Base-by-base conservation (phyloP, 768 basidiomycete species). In the Boletellus ananas region DNA sequence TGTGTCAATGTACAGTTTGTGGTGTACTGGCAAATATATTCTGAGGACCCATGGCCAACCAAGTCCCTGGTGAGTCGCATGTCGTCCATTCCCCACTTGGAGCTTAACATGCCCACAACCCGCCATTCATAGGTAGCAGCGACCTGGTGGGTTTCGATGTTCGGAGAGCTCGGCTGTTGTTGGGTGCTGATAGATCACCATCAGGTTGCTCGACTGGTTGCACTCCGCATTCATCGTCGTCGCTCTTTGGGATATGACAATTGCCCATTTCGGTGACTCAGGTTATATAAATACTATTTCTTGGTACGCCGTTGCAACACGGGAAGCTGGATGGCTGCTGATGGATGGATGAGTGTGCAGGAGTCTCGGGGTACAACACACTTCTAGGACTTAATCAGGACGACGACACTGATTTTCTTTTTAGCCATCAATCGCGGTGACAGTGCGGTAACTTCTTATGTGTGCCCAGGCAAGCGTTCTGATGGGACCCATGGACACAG, bases 1-100 rank as follows among this genome's bases (percentile, higher is more conserved):
- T 65, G 63, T 20, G 49, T 63, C 34, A 58, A 45, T 23, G 54
- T 65, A 53, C 62, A 64, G 54, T 63, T 58, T 34, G 29, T 60
- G 13, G 35, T 63, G 37, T 65, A 63, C 37, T 63, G 37, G 55
- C 58, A 62, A 21, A 7, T 29, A 17, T 55, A 58, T 34, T 21
- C 61, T 4, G 13, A 13, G 8, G 62, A 64, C 11, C 37, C 35
- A 31, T 58, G 55, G 63, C 31, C 23, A 3, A 23, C 39, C 57
- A 39, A 40, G 39, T 41, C 25, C 1, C 29, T 64, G 37, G 63
- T 66, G 17, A 47, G 62, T 50, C 21, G 13, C 3, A 6, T 20
- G 16, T 39, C 9, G 1, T 14, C 14, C 17, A 3, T 25, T 23
- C 12, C 9, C 11, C 60, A 2, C 5, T 23, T 6, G 18, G 11